These are phyloP conservation scores for Chlorella sp. DNA, from an alignment of 139 green algal genomes.

Conservation along the genomic window DNA sequence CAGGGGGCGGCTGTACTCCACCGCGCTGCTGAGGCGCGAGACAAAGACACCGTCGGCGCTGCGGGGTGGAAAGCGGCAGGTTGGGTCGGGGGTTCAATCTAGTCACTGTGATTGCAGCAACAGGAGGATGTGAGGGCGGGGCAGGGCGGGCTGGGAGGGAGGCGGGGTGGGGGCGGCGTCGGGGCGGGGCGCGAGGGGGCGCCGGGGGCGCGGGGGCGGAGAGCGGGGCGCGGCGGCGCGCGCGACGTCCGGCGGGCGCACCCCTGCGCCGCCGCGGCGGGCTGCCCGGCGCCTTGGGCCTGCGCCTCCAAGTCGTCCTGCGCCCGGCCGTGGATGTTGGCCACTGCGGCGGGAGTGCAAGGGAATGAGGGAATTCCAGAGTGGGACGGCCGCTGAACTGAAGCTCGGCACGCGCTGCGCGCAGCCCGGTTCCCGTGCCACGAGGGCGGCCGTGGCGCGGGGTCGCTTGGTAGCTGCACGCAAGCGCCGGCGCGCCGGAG, in stretches of 20 bases:
- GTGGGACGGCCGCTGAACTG: too few relatives aligned
- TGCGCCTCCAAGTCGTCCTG: slow-evolving; percentile 40
- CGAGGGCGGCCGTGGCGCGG: too few relatives aligned
- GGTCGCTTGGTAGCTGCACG: too few relatives aligned
- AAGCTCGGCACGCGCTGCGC: too few relatives aligned
- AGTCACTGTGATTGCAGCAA: too few relatives aligned
- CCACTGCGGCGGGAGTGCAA: too few relatives aligned
- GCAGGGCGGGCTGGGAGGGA: background rate
- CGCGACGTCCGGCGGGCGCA: background rate
- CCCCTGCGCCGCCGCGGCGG: background rate
- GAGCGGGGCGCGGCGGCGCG: too few relatives aligned
- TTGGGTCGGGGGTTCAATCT: too few relatives aligned
- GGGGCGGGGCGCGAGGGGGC: background rate
- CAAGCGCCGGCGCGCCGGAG: too few relatives aligned
- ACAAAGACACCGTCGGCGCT: slow-evolving; percentile 56
- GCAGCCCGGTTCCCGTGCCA: too few relatives aligned
- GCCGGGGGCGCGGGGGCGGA: too few relatives aligned
- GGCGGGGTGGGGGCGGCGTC: background rate
- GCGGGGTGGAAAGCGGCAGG: background rate
- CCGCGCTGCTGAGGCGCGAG: slow-evolving; percentile 20
- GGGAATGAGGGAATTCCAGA: too few relatives aligned
- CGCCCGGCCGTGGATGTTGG: slow-evolving; percentile 53
- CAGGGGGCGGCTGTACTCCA: background rate
- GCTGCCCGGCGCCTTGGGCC: background rate
- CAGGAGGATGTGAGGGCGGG: background rate